A percentile compares a stretch with the other conserved stretches of the same genome.
These are phyloP conservation scores for Syzygium jambos DNA, from an alignment of 345 rosid species.

Conservation along the genomic window DNA sequence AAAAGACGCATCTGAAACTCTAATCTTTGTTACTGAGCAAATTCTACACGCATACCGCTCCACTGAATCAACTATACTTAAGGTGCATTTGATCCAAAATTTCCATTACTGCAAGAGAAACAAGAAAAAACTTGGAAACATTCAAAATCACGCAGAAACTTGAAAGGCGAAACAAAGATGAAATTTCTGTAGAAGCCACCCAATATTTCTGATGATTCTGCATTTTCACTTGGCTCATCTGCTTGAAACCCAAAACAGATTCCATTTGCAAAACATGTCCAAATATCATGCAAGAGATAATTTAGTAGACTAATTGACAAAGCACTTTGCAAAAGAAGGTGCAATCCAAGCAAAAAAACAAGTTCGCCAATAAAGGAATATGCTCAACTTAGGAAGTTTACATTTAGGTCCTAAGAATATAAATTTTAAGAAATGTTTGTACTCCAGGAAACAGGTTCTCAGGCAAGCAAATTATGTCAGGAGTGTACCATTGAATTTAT, in stretches of 20 bases:
- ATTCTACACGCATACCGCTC: too few relatives aligned
- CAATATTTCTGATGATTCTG: neutral
- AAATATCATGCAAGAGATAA: neutral
- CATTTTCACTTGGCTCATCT: neutral
- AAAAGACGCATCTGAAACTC: too few relatives aligned
- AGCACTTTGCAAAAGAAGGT: neutral
- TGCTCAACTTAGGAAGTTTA: neutral
- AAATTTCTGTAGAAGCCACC: neutral
- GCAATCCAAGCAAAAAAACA: too few relatives aligned
- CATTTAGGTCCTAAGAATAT: neutral
- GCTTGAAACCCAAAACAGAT: too few relatives aligned
- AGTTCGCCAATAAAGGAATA: neutral
- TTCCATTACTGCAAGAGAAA: neutral
- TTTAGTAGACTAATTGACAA: neutral
- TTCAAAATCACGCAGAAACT: neutral
- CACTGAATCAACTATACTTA: too few relatives aligned
- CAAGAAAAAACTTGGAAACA: neutral
- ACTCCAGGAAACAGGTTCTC: too few relatives aligned
- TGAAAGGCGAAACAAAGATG: neutral
- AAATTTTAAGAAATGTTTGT: too few relatives aligned
- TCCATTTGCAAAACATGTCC: neutral
- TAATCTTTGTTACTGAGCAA: too few relatives aligned
- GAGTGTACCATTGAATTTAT: neutral
- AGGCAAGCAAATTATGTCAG: neutral
- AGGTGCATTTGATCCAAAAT: neutral